Evolutionary conservation across 2,329 filamentous ascomycete genomes (phyloP), one percentile per base, ranked within the genome.

Genomic region (Fonsecaea erecta): DNA sequence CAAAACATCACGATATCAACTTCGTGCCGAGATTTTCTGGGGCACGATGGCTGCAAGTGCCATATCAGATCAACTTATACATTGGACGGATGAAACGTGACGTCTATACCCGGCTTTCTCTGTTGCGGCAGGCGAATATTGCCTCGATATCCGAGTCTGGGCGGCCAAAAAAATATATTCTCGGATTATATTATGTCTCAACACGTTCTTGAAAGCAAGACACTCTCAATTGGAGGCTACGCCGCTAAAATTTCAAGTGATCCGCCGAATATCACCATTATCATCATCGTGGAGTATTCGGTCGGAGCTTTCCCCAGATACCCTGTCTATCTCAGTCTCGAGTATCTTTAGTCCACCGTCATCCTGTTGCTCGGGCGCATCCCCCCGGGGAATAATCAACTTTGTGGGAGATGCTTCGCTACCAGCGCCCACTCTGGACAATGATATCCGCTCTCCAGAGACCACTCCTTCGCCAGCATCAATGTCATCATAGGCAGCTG

Each of bases 191-290:
- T 12, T 12, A 12, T 14, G 9, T 24, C 18, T 48, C 40, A 40
- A 40, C 9, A 32, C 26, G 11, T 7, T 3, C 24, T 32, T 34
- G 16, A 8, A 9, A 21, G 14, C 51, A 34, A 30, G 32, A 30
- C 14, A 21, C 1, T 12, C 14, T 21, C 26, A 21, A 21, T 7
- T 30, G n/a, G 3, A 53, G 12, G 51, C 9, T 48, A 11, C 51
- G 11, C 16, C 2, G 26, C 8, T 32, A 14, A n/a, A 2, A 8
- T 24, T 6, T 53, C 12, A 54, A 35, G 18, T 46, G 28, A 57
- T 52, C 37, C 21, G 37, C n/a, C 6, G 12, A 7, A 63, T 63
- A 14, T 57, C 60, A 43, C 57, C 60, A 12, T 37, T n/a, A 21
- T 28, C 37, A 40, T 63, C 60, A 18, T 37, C 26, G 11, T 37